phyloP scores from a whole-genome alignment of 225 moss, liverwort and hornwort species.

The Straminergon stramineum region DNA sequence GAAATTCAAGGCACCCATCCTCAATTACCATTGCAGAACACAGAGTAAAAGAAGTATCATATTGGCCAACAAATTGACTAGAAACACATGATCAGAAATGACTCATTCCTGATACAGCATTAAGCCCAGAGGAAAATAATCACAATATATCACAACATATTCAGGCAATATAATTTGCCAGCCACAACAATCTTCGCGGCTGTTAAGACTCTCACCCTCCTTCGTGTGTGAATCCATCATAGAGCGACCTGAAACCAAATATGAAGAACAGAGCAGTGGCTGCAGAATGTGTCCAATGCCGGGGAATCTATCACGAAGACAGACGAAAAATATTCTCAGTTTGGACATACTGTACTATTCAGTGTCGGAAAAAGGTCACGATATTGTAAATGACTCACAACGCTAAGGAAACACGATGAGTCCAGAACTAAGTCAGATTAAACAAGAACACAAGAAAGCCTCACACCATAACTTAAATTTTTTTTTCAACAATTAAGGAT shows the following conservation, averaged over 20 bases:
- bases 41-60: background rate
- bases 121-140: background rate
- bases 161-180: background rate
- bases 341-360: background rate
- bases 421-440: background rate
- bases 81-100: background rate
- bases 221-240: slow-evolving; percentile 69
- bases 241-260: slow-evolving; percentile 74
- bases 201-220: slow-evolving; percentile 52
- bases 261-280: slow-evolving; percentile 86
- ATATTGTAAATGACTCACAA: background rate
- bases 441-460: background rate
- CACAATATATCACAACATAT: background rate
- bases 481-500: background rate
- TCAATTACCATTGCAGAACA: background rate
- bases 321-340: background rate
- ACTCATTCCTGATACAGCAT: background rate
- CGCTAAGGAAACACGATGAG: background rate
- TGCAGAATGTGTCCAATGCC: slow-evolving; percentile 71
- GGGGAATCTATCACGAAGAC: slow-evolving; percentile 54
- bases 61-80: background rate
- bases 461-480: background rate
- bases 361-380: background rate
- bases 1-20: background rate
- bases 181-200: background rate